Base-by-base conservation (phyloP, 352 stramenopile genomes). In the Pythium diclinum region DNA sequence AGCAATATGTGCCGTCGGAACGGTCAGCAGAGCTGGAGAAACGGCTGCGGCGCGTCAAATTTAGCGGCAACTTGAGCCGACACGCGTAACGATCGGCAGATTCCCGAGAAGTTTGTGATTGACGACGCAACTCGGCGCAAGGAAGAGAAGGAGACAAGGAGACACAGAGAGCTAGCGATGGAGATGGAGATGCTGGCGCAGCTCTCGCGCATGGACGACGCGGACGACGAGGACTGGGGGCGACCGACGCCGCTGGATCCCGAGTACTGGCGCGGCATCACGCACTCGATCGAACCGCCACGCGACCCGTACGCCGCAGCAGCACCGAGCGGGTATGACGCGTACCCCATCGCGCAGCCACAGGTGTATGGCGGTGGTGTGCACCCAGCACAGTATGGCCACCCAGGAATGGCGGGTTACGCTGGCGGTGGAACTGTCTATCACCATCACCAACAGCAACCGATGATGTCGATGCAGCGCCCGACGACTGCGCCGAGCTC, bases 231-330 rank as follows among this genome's bases (percentile, higher is more conserved):
- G 11, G 71, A 73, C 44, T 52, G 36, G 21, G 57, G 72, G 23
- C 73, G 77, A 14, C 79, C 79, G 52, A 90, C 79, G 25, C 81
- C 79, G 11, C 61, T 90, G 32, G 81, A 90, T 54, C 81, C 81
- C 6, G 81, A 88, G 71, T 90, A 90, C 71, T 90, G 81, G 81
- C 73, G 76, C 13, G 81, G 81, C 36, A 83, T 90, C 65, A 90
- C 81, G 6, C 81, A 90, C 57, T 88, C 81, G 36, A 55, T 62
- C 23, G 77, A 83, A 28, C 49, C 61, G 19, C 46, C 65, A 4
- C 61, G 56, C 0, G 46, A 69, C 17, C 49, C 63, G 38, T 46
- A n/a, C 14, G 5, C 38, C 11, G 14, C 14, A 6, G 63, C 59
- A 30, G 30, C 40, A 68, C 59, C 67, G 11, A 23, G 46, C 6